These are phyloP conservation scores for Micractinium conductrix DNA, from an alignment of 139 green algal species.

Conservation along the genomic window DNA sequence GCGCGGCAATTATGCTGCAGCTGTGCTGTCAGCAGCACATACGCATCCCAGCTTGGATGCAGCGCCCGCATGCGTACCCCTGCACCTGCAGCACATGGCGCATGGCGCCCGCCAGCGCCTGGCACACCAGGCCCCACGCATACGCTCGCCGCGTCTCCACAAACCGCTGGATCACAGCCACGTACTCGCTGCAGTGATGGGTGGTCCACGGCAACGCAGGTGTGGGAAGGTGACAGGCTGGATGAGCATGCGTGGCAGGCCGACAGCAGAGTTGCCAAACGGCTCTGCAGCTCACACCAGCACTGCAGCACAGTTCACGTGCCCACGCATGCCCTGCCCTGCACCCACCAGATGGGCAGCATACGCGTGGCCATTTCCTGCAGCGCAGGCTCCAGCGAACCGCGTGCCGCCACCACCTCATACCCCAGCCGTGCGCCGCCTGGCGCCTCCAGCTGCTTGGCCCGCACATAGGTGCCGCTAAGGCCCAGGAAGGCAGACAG, in stretches of 20 bases:
- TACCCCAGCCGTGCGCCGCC: constrained; percentile 55
- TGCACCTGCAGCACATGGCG: constrained; percentile 60
- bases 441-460: background rate
- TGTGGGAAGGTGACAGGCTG: background rate
- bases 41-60: background rate
- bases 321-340: background rate
- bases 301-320: background rate
- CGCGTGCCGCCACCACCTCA: constrained; percentile 39
- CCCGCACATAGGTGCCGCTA: constrained; percentile 63
- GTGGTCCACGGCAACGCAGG: background rate
- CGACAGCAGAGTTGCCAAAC: background rate
- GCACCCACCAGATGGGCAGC: constrained; percentile 80
- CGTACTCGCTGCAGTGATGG: constrained; percentile 68
- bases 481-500: constrained; percentile 84
- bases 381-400: constrained; percentile 64
- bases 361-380: constrained; percentile 74
- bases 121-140: constrained; percentile 63
- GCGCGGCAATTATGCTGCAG: too few relatives aligned
- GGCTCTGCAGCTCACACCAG: background rate
- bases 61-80: background rate
- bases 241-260: background rate
- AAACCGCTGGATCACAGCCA: constrained; percentile 76
- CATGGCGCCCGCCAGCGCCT: constrained; percentile 84
- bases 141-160: constrained; percentile 76
- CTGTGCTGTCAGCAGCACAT: background rate